Conservation (phyloP, 331 rosid genomes). For the Pyracantha coccinea region DNA sequence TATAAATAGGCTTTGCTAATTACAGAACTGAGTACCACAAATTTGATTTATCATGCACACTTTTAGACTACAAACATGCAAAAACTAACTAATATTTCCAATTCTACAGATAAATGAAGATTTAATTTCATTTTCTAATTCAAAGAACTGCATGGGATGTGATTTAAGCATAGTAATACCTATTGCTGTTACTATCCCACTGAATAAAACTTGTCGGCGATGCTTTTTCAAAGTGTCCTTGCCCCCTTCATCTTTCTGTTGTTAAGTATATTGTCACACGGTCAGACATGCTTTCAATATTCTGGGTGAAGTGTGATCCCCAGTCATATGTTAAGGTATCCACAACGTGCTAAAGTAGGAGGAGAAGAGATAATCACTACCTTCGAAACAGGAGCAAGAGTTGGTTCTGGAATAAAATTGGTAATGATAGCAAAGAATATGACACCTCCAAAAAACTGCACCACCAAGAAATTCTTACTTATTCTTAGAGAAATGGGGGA, state of each 20-base stretch:
- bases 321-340: slow-evolving; percentile 15
- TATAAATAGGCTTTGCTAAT: background rate
- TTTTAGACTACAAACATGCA: background rate
- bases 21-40: background rate
- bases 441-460: slow-evolving; percentile 92
- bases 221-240: slow-evolving; percentile 92
- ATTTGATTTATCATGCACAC: background rate
- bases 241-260: slow-evolving; percentile 78
- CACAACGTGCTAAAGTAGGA: background rate
- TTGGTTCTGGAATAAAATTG: slow-evolving; percentile 85
- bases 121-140: background rate
- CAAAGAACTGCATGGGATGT: slow-evolving; percentile 11
- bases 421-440: slow-evolving; percentile 73
- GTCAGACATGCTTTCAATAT: slow-evolving; percentile 24
- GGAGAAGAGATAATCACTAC: slow-evolving; percentile 26
- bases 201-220: slow-evolving; percentile 89
- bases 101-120: background rate
- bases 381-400: slow-evolving; percentile 66
- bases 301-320: slow-evolving; percentile 6
- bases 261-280: slow-evolving; percentile 31
- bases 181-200: slow-evolving; percentile 92
- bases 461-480: slow-evolving; percentile 12
- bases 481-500: slow-evolving; percentile 9
- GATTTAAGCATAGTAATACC: slow-evolving; percentile 19
- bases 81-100: background rate